Percentiles rank a stretch among this genome's conserved stretches.
Conservation (phyloP, 2,329 filamentous ascomycete genomes). For the Onygenales sp. region DNA sequence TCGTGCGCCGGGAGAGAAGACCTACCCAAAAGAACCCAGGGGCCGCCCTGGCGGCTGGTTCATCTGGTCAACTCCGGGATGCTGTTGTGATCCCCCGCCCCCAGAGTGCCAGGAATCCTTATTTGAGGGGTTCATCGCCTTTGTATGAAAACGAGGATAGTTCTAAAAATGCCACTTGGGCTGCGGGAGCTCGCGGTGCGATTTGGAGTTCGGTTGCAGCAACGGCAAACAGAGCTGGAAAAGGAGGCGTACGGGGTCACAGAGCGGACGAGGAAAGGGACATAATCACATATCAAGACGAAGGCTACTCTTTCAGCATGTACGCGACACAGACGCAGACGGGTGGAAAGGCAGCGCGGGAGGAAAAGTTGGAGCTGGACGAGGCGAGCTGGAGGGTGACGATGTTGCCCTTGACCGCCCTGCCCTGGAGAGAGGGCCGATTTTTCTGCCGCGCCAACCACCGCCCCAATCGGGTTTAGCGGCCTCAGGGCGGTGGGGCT, state of each 20-base stretch:
- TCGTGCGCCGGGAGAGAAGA: constrained; percentile 5
- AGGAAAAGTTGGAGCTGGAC: not conserved
- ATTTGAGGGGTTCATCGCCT: constrained; percentile 32
- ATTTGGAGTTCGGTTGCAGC: no score
- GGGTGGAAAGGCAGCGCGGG: not conserved
- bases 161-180: no score
- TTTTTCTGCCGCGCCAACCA: constrained; percentile 3
- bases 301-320: not conserved
- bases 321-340: not conserved
- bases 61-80: constrained; percentile 34
- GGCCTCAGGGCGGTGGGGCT: not conserved
- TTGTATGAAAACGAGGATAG: not conserved
- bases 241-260: not conserved
- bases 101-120: constrained; percentile 35
- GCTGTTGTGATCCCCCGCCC: constrained; percentile 29
- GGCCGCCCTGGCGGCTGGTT: constrained; percentile 30
- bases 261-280: not conserved
- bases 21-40: constrained; percentile 36
- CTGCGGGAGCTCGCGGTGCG: no score
- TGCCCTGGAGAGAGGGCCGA: not conserved
- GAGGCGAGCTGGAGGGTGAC: not conserved
- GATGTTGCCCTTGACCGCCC: constrained; percentile 3
- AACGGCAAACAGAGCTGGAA: no score
- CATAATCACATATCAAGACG: not conserved
- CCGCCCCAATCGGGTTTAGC: not conserved